phyloP scores from a whole-genome alignment of 2,329 filamentous ascomycete genomes.

The Acrocalymma vagum region DNA sequence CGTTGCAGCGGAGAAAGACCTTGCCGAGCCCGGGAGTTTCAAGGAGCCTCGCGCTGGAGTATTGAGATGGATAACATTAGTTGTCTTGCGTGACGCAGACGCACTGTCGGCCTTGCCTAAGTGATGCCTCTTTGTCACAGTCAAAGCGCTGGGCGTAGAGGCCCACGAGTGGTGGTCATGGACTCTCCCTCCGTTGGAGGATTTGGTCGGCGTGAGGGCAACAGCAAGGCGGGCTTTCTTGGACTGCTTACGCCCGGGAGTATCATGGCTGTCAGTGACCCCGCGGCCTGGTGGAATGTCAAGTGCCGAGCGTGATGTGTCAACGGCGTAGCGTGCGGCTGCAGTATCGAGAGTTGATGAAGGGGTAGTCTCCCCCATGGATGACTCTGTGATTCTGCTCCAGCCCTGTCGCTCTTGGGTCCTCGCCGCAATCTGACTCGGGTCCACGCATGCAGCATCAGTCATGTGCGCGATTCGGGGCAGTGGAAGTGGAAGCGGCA shows the following conservation, averaged over 20 bases:
- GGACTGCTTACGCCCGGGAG: constrained; percentile 5
- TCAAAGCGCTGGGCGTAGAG: constrained; percentile 5
- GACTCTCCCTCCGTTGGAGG: neutral
- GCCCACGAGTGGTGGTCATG: constrained; percentile 1
- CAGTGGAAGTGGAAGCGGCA: constrained; percentile 3
- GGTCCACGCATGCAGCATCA: neutral
- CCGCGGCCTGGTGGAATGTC: neutral
- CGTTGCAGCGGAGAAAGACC: constrained; percentile 13
- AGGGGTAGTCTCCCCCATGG: constrained; percentile 23
- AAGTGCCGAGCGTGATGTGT: constrained; percentile 21
- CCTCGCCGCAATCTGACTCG: neutral
- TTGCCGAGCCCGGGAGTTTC: constrained; percentile 25
- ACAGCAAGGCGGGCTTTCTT: constrained; percentile 3
- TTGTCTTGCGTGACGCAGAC: neutral
- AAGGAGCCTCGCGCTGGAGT: constrained; percentile 4
- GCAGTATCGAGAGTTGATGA: constrained; percentile 12
- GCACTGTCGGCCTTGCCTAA: constrained; percentile 13
- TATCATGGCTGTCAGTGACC: no score
- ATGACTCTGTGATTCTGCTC: constrained; percentile 9
- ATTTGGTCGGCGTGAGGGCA: neutral
- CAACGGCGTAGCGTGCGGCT: constrained; percentile 5
- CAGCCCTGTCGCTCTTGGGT: no score
- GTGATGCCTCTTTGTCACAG: constrained; percentile 10
- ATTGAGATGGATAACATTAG: neutral
- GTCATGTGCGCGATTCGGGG: neutral